Percentiles rank a stretch among this genome's conserved stretches.
Evolutionary conservation across 2,329 filamentous ascomycete genomes (phyloP).

Genomic region (Eutypa lata): DNA sequence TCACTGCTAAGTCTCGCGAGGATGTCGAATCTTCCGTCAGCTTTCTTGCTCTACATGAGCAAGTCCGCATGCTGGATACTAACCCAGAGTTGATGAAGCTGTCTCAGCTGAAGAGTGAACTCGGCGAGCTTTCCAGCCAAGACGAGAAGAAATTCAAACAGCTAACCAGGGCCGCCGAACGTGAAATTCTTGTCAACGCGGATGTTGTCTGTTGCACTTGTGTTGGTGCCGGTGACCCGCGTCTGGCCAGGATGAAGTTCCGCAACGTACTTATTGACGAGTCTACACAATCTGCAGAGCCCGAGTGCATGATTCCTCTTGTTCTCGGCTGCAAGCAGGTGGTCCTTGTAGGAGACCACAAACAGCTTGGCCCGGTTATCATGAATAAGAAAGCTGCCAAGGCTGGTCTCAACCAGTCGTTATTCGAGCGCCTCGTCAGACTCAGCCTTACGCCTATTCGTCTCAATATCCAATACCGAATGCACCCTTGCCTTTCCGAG

Average conservation of each 20-base stretch:
- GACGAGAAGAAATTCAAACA: conserved; percentile 99
- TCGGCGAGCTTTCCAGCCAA: conserved; percentile 87
- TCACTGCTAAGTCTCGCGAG: conserved; percentile 98
- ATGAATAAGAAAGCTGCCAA: conserved; percentile 99
- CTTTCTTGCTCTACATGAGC: conserved; percentile 92
- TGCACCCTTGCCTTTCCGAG: conserved; percentile 95
- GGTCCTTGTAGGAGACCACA: conserved; percentile 96
- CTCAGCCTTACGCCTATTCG: conserved; percentile 88
- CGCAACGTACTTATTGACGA: conserved; percentile 97
- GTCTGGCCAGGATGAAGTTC: conserved; percentile 96
- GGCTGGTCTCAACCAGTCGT: conserved; percentile 94
- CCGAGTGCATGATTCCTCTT: conserved; percentile 97
- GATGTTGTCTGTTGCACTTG: conserved; percentile 99
- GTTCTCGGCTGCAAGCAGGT: conserved; percentile 98
- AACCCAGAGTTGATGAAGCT: conserved; percentile 92
- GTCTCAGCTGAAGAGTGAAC: conserved; percentile 85
- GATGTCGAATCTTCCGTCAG: conserved; percentile 98
- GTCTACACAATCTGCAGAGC: conserved; percentile 95
- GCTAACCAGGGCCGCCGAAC: conserved; percentile 87
- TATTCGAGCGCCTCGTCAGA: conserved; percentile 94
- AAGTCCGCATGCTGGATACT: conserved; percentile 95
- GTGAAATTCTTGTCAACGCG: conserved; percentile 90
- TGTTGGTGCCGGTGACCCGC: conserved; percentile 92
- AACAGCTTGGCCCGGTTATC: conserved; percentile 95
- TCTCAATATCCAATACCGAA: conserved; percentile 95